Base-by-base conservation (phyloP, 257 asterid species). In the Knoxia roxburghii region DNA sequence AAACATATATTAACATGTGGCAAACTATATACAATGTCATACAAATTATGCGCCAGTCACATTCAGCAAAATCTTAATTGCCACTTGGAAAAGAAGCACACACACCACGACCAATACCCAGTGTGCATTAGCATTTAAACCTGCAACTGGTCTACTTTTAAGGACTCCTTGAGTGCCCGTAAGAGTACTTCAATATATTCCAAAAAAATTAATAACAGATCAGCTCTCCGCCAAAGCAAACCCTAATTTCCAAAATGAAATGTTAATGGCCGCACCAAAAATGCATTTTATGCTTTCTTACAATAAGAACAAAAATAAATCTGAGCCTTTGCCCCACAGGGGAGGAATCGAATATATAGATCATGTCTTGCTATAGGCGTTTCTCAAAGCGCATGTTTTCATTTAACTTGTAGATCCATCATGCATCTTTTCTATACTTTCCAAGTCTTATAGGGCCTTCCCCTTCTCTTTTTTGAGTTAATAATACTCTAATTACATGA, bases 1-100 rank as follows among this genome's bases (percentile, higher is more conserved):
- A 53, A n/a, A 20, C 13, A 35, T 32, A 37, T 49, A 18, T 50
- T 60, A 65, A 67, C 64, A 60, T 77, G 61, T 17, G 60, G 69
- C 18, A 64, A 37, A 7, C 6, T 14, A 51, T 15, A 50, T 39
- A 39, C 1, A 61, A 24, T 60, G 65, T 39, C 30, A 7, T 12
- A 67, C 20, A 13, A 14, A 21, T 5, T 13, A 33, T 50, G 17
- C 20, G 33, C 18, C 51, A 48, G 9, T 46, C 13, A 32, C 11
- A 24, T 15, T 69, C 41, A 7, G 20, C 33, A 14, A 15, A 41
- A 41, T 29, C 48, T 51, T 20, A 49, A n/a, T 59, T 33, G 32
- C 46, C 67, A n/a, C 17, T 6, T n/a, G 46, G n/a, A 43, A 46
- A 14, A 0, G 21, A 56, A 10, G n/a, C 35, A 5, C 17, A 17